Evolutionary conservation across 306 rosid species (phyloP).

Genomic region (Vachellia collinsii): DNA sequence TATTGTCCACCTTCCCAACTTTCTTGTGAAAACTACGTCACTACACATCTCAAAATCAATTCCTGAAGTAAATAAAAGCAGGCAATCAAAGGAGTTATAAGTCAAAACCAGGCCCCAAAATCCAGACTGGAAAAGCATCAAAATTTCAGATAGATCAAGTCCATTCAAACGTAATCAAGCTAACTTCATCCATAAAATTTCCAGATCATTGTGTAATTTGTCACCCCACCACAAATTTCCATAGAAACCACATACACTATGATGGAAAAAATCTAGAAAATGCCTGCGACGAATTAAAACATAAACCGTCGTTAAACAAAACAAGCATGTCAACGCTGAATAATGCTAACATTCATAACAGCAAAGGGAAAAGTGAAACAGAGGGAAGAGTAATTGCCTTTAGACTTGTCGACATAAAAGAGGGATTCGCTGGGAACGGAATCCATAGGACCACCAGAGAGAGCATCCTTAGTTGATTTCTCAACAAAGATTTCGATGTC

Average conservation of each 20-base stretch:
- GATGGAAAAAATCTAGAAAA: background rate
- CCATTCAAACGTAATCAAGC: background rate
- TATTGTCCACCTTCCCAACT: background rate
- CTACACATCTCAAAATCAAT: background rate
- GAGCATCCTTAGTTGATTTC: constrained; percentile 79
- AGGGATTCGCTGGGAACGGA: constrained; percentile 61
- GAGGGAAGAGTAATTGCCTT: constrained; percentile 42
- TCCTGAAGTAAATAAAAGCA: background rate
- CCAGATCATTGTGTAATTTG: background rate
- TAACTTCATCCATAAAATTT: background rate
- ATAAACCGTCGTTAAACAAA: background rate
- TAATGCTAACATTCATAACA: background rate
- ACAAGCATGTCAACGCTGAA: background rate
- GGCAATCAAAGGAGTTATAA: background rate
- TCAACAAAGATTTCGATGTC: constrained; percentile 76
- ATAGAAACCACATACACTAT: background rate
- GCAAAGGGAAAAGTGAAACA: background rate
- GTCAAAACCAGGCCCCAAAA: background rate
- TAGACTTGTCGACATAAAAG: constrained; percentile 71
- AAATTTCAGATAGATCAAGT: background rate
- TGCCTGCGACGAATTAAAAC: background rate
- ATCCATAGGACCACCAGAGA: constrained; percentile 68
- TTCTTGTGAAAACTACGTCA: background rate
- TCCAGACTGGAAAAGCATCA: background rate
- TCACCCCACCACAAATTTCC: background rate